phyloP scores from a whole-genome alignment of 139 green algal species.

The Micractinium conductrix region DNA sequence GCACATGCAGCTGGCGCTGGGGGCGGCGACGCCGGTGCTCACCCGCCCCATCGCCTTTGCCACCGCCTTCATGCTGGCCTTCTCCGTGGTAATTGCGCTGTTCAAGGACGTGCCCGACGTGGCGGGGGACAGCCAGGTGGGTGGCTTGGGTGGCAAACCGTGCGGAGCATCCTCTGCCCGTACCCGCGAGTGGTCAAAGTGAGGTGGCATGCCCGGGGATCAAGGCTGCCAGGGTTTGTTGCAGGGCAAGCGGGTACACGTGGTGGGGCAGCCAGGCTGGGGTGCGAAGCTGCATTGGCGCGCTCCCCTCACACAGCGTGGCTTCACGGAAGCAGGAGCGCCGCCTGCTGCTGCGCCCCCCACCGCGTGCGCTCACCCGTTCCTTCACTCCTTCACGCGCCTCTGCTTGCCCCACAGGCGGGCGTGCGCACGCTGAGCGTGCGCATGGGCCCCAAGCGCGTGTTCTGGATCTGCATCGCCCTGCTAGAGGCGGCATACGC shows the following conservation, averaged over 20 bases:
- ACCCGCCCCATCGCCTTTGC: conserved; percentile 68
- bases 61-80: conserved; percentile 90
- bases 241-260: too few relatives aligned
- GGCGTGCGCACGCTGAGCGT: conserved; percentile 88
- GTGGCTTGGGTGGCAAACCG: too few relatives aligned
- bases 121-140: conserved; percentile 74
- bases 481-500: conserved; percentile 75
- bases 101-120: conserved; percentile 98
- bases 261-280: too few relatives aligned
- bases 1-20: conserved; percentile 76
- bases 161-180: too few relatives aligned
- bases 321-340: too few relatives aligned
- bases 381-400: not conserved
- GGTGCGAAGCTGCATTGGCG: not conserved
- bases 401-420: conserved; percentile 24
- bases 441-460: conserved; percentile 61
- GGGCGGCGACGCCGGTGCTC: conserved; percentile 35
- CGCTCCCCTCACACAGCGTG: too few relatives aligned
- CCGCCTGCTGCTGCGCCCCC: too few relatives aligned
- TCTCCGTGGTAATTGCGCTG: conserved; percentile 94
- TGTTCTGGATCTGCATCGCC: conserved; percentile 91
- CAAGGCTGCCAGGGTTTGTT: too few relatives aligned
- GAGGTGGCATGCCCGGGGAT: too few relatives aligned
- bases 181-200: too few relatives aligned
- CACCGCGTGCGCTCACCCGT: not conserved